phyloP scores from a whole-genome alignment of 768 basidiomycete species.

The Russula sp. region DNA sequence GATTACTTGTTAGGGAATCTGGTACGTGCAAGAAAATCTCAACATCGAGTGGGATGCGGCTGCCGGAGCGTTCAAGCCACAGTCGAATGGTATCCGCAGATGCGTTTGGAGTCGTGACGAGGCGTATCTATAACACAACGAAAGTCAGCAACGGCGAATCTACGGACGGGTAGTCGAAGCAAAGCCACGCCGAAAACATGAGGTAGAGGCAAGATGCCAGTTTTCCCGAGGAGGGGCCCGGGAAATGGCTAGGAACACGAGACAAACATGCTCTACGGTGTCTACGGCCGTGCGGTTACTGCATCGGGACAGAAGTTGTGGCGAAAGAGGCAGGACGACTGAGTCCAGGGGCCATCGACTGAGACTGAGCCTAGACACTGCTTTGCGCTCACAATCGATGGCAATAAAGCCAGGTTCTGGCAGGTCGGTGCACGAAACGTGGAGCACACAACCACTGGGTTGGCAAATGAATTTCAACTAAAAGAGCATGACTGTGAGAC shows the following conservation, averaged over 20 bases:
- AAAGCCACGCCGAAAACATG: constrained; percentile 19
- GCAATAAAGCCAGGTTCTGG: constrained; percentile 1
- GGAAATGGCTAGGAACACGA: constrained; percentile 11
- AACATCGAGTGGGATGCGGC: constrained; percentile 64
- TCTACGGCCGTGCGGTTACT: constrained; percentile 13
- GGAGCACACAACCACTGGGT: constrained; percentile 5
- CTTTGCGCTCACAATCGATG: constrained; percentile 9
- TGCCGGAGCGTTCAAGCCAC: constrained; percentile 76
- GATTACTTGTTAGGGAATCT: constrained; percentile 18
- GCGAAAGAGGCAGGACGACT: constrained; percentile 7
- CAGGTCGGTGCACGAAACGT: constrained; percentile 9
- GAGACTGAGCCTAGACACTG: neutral
- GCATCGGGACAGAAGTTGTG: constrained; percentile 14
- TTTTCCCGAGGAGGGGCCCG: constrained; percentile 10
- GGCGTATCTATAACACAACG: constrained; percentile 48
- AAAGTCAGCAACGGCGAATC: constrained; percentile 19
- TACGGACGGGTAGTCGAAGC: constrained; percentile 9
- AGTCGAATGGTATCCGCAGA: constrained; percentile 75
- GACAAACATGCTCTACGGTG: constrained; percentile 7
- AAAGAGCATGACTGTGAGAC: neutral
- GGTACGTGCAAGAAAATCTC: constrained; percentile 64
- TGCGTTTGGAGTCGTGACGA: constrained; percentile 58
- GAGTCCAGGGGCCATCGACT: constrained; percentile 2
- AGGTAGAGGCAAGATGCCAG: constrained; percentile 11
- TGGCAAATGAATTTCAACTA: constrained; percentile 5